These are phyloP conservation scores for Suillus plorans DNA, from an alignment of 768 basidiomycete genomes.

Conservation along the genomic window DNA sequence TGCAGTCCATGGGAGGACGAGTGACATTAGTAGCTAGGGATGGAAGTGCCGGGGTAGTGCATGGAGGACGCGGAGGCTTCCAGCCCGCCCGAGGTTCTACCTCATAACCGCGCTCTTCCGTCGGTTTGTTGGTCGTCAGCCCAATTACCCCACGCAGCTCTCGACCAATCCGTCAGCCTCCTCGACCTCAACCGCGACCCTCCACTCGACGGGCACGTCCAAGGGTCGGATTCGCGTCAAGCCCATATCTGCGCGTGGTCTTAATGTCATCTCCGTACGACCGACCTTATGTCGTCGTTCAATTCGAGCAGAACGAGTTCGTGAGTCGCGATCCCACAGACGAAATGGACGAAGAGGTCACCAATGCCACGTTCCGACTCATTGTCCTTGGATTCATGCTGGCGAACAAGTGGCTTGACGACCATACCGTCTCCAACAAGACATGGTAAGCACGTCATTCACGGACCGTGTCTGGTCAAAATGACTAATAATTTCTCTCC, in stretches of 20 bases:
- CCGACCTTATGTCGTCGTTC: too few relatives aligned
- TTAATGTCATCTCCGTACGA: too few relatives aligned
- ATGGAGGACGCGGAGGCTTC: constrained; percentile 43
- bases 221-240: too few relatives aligned
- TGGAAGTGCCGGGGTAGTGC: constrained; percentile 33
- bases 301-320: too few relatives aligned
- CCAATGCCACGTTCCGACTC: constrained; percentile 67
- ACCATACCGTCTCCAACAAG: constrained; percentile 88
- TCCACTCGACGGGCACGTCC: too few relatives aligned
- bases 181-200: too few relatives aligned
- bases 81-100: constrained; percentile 23
- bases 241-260: too few relatives aligned
- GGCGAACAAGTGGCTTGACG: constrained; percentile 87
- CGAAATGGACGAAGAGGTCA: too few relatives aligned
- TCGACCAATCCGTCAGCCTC: constrained; percentile 33
- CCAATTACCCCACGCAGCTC: constrained; percentile 67
- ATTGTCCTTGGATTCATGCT: constrained; percentile 82
- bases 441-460: constrained; percentile 59
- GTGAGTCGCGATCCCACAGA: too few relatives aligned
- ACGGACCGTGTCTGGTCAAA: constrained; percentile 4
- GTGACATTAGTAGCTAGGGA: constrained; percentile 68
- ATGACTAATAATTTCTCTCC: constrained; percentile 7
- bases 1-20: constrained; percentile 66
- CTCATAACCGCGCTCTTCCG: constrained; percentile 90
- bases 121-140: constrained; percentile 83